phyloP scores from a whole-genome alignment of 257 asterid species.

The Solanum tarapatanum region DNA sequence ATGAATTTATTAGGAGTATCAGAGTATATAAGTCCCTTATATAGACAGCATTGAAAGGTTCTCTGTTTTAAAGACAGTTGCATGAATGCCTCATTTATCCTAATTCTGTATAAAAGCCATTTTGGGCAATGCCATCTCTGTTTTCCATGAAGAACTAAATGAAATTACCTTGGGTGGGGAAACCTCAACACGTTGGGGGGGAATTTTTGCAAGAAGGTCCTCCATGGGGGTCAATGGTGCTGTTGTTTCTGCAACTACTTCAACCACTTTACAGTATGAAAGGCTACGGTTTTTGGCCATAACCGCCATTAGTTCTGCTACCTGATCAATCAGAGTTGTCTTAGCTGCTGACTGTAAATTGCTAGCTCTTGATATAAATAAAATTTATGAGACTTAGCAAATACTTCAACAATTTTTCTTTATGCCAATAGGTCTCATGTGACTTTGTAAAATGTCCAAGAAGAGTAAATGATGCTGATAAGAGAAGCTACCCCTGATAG shows the following conservation, averaged over 20 bases:
- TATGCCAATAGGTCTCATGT: neutral
- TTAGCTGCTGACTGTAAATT: neutral
- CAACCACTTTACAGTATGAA: conserved; percentile 81
- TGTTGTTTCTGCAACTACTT: conserved; percentile 86
- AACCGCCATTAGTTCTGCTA: conserved; percentile 82
- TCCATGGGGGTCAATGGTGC: conserved; percentile 67
- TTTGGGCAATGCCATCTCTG: neutral
- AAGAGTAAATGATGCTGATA: neutral
- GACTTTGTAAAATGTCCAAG: neutral
- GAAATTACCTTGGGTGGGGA: conserved; percentile 35
- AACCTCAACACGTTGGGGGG: conserved; percentile 37
- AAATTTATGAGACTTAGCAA: neutral
- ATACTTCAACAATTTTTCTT: neutral
- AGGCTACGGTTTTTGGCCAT: conserved; percentile 65
- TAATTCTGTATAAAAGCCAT: neutral
- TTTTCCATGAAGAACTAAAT: neutral
- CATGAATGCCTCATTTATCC: neutral
- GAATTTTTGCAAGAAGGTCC: conserved; percentile 70
- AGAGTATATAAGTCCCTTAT: neutral
- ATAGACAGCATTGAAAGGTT: neutral
- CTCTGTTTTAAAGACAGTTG: too few species aligned
- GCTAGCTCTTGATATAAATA: neutral
- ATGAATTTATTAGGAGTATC: neutral
- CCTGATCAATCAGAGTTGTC: conserved; percentile 39
- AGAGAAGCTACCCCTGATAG: neutral